phyloP scores from a whole-genome alignment of 345 rosid genomes.

The Pistacia vera region DNA sequence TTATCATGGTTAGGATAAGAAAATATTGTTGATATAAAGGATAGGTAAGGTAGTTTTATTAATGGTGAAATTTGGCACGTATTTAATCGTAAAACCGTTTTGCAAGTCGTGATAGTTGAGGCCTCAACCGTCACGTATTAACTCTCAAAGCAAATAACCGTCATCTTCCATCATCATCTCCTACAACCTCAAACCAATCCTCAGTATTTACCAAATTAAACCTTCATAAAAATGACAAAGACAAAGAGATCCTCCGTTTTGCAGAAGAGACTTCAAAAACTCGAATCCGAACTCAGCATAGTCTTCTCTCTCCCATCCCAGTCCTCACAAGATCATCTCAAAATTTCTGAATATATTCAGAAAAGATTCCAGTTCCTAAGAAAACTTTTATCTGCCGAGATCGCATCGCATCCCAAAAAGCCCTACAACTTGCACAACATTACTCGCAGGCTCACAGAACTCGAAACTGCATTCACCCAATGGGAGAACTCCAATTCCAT shows the following conservation, averaged over 20 bases:
- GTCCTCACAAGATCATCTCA: neutral
- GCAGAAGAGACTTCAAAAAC: conserved; percentile 46
- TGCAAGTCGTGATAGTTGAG: neutral
- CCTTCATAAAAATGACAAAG: conserved; percentile 29
- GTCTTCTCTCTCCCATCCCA: conserved; percentile 23
- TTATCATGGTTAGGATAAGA: too few relatives aligned
- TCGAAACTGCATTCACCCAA: conserved; percentile 27
- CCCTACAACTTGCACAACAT: conserved; percentile 33
- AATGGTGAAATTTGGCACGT: too few relatives aligned
- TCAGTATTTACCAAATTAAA: too few relatives aligned
- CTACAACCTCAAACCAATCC: neutral
- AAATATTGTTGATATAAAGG: too few relatives aligned
- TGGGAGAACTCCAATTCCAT: conserved; percentile 20
- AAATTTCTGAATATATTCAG: conserved; percentile 29
- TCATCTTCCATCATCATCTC: neutral
- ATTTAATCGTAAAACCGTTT: too few relatives aligned
- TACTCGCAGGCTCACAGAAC: conserved; percentile 24
- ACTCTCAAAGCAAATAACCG: neutral
- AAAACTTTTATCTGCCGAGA: conserved; percentile 44
- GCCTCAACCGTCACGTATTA: conserved; percentile 11
- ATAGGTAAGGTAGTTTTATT: too few relatives aligned
- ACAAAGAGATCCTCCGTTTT: conserved; percentile 20
- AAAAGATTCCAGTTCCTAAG: conserved; percentile 40
- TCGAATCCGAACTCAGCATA: conserved; percentile 29
- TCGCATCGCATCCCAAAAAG: conserved; percentile 34